phyloP scores from a whole-genome alignment of 495 filamentous ascomycete genomes.

The Xylaria bambusicola region DNA sequence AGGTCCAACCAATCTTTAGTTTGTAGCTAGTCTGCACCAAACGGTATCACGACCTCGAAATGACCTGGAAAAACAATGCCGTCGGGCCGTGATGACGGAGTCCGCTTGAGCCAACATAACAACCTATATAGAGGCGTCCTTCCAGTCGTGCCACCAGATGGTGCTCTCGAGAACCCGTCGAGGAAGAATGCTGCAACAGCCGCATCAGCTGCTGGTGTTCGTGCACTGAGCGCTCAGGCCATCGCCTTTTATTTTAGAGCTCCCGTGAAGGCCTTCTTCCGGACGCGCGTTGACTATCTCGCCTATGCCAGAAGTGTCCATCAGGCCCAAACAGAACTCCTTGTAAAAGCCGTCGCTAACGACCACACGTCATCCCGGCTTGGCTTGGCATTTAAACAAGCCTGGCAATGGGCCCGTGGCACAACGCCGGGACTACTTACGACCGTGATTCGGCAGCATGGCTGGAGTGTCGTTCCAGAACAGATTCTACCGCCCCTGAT shows the following conservation, averaged over 20 bases:
- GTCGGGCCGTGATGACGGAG: slow-evolving; percentile 32
- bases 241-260: slow-evolving; percentile 88
- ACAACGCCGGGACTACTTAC: slow-evolving; percentile 77
- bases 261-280: slow-evolving; percentile 87
- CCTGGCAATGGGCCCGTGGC: slow-evolving; percentile 65
- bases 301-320: slow-evolving; percentile 50
- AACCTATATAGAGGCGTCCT: slow-evolving; percentile 37
- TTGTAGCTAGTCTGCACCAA: background rate
- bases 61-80: slow-evolving; percentile 33
- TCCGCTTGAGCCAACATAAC: slow-evolving; percentile 21
- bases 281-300: slow-evolving; percentile 79
- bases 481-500: slow-evolving; percentile 84
- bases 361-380: slow-evolving; percentile 26
- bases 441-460: slow-evolving; percentile 75
- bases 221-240: slow-evolving; percentile 75
- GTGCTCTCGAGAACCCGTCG: slow-evolving; percentile 43
- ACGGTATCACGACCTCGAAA: slow-evolving; percentile 23
- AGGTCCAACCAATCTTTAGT: background rate
- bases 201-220: slow-evolving; percentile 74
- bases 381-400: slow-evolving; percentile 32
- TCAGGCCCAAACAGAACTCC: slow-evolving; percentile 31
- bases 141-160: slow-evolving; percentile 40
- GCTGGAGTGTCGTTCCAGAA: slow-evolving; percentile 85
- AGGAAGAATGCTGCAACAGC: slow-evolving; percentile 72
- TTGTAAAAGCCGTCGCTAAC: slow-evolving; percentile 25